Conservation (phyloP, 257 asterid genomes). For the Craterostigma plantagineum region DNA sequence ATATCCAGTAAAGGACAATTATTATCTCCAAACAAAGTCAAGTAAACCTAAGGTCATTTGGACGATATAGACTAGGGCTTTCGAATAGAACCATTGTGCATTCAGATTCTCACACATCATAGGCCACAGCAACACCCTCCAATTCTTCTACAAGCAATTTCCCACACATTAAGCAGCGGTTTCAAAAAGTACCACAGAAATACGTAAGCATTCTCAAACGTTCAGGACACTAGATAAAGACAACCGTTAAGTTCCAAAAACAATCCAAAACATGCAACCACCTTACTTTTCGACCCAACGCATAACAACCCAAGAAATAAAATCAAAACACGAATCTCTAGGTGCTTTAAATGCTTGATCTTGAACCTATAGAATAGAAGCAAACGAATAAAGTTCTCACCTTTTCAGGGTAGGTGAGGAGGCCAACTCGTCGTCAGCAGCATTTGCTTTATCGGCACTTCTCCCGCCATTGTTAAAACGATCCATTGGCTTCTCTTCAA, state of each 20-base stretch:
- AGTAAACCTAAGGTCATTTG: no score
- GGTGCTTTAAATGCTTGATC: neutral
- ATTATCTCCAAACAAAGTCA: no score
- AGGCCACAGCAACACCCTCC: no score
- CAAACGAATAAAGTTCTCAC: slow-evolving; percentile 14
- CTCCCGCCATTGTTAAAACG: slow-evolving; percentile 29
- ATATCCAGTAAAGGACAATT: no score
- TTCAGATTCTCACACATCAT: no score
- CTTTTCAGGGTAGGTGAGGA: slow-evolving; percentile 46
- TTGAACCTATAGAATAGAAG: neutral
- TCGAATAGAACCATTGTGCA: no score
- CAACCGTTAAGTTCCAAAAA: slow-evolving; percentile 5
- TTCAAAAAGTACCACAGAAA: neutral
- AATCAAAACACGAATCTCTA: neutral
- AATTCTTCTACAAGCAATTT: no score
- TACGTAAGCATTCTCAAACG: slow-evolving; percentile 1
- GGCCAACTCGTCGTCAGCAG: slow-evolving; percentile 42
- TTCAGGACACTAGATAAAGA: neutral
- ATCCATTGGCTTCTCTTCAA: slow-evolving; percentile 35
- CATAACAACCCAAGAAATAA: slow-evolving; percentile 4
- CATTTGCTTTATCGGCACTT: slow-evolving; percentile 33
- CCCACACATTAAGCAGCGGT: no score
- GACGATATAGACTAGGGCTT: no score
- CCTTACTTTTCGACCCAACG: neutral
- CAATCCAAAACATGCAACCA: slow-evolving; percentile 1